Conservation (phyloP, 352 stramenopile species). For the Pythium utonaiense region DNA sequence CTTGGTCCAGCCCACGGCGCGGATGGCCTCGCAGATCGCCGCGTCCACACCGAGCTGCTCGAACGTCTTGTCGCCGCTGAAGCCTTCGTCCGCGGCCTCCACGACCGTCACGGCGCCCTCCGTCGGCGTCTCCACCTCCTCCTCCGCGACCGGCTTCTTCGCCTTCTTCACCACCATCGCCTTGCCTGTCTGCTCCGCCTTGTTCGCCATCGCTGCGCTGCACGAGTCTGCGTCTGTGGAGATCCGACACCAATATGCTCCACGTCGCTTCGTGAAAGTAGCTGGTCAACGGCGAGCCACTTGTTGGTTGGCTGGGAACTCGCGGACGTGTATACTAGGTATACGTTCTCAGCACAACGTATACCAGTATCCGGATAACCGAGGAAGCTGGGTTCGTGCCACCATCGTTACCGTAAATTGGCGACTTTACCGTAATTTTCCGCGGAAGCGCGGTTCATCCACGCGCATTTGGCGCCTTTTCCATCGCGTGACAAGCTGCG, state of each 20-base stretch:
- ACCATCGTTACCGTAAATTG: slow-evolving; percentile 4
- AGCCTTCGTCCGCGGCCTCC: slow-evolving; percentile 37
- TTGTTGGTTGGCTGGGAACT: slow-evolving; percentile 8
- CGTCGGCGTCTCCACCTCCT: slow-evolving; percentile 14
- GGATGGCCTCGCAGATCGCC: slow-evolving; percentile 90
- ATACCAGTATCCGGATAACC: neutral
- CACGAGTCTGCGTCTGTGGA: too few relatives aligned
- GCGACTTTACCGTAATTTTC: neutral
- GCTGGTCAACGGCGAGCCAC: slow-evolving; percentile 11
- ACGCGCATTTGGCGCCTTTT: slow-evolving; percentile 22
- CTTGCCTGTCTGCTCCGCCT: slow-evolving; percentile 2
- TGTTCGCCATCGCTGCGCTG: slow-evolving; percentile 15
- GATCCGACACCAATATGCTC: too few relatives aligned
- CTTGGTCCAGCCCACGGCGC: slow-evolving; percentile 89
- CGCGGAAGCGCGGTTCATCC: neutral
- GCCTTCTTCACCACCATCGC: neutral
- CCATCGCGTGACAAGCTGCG: slow-evolving; percentile 1
- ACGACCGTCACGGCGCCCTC: slow-evolving; percentile 5
- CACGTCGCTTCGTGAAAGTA: slow-evolving; percentile 11
- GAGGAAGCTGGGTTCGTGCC: too few relatives aligned
- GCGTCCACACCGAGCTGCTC: slow-evolving; percentile 87
- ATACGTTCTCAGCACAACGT: too few relatives aligned
- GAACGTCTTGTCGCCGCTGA: slow-evolving; percentile 83
- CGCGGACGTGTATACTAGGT: slow-evolving; percentile 3
- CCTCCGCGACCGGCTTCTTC: neutral